Evolutionary conservation across 257 asterid species (phyloP), one percentile per base, ranked within the genome.

Genomic region (Solanum arcanum): DNA sequence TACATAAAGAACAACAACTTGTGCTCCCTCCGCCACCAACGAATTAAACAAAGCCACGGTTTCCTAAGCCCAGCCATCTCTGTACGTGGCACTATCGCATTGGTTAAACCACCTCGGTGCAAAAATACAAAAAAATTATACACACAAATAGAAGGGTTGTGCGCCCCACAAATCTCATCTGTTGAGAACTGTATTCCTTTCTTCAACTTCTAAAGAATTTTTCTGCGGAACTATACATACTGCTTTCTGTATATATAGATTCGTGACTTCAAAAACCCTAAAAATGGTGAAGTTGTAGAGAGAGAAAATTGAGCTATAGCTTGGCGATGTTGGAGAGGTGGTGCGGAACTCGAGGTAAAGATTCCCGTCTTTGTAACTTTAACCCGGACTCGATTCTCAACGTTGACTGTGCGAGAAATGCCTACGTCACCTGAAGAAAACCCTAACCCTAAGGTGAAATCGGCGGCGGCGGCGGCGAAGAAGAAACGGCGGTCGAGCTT

Each of bases 401-500:
- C 37, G 12, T 66, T 66, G 74, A 27, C 74, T 66, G 37, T 27
- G 74, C 37, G 33, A 6, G 88, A 14, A 76, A 82, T 92, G 96
- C 89, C 93, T 6, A 86, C 92, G 86, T 90, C 95, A 41, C 94
- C 95, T 86, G 94, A 89, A 13, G 86, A 86, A 82, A 86, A 13
- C 87, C 87, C 91, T 23, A 84, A 83, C 91, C 89, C 90, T 77
- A 87, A 77, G 37, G 41, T 16, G 1, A 80, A 64, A 80, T 86
- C 33, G 81, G 37, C 87, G 59, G 15, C 87, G 88, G 75, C 87
- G 89, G 70, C 60, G 60, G 9, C 46, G n/a, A 81, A 52, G 91
- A 94, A 78, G 92, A 91, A 86, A 89, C 91, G 94, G 29, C 91
- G 85, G 69, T 27, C 88, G 86, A 93, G 92, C 90, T 93, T 92